A percentile compares a stretch with the other conserved stretches of the same genome.
These are phyloP conservation scores for Rhypophila decipiens DNA, from an alignment of 495 filamentous ascomycete species.

Conservation along the genomic window DNA sequence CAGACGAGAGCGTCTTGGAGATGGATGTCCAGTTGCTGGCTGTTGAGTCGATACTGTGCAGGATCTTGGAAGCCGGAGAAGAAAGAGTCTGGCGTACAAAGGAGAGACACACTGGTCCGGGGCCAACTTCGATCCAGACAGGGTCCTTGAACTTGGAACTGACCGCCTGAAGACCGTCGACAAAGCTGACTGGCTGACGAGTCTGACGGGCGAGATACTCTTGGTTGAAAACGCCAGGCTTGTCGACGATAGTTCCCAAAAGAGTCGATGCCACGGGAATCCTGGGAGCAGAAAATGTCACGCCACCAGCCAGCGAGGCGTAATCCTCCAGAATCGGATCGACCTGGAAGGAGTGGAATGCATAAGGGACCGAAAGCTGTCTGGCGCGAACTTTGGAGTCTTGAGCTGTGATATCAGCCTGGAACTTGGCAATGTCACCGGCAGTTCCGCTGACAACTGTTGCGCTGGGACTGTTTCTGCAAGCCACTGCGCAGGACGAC, in stretches of 20 bases:
- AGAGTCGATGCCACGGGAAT: constrained; percentile 65
- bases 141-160: constrained; percentile 40
- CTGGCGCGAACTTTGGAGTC: constrained; percentile 50
- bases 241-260: constrained; percentile 50
- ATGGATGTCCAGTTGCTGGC: constrained; percentile 57
- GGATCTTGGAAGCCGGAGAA: constrained; percentile 44
- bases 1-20: constrained; percentile 42
- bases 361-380: constrained; percentile 63
- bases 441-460: constrained; percentile 51
- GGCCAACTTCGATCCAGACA: constrained; percentile 57
- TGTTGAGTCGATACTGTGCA: constrained; percentile 31
- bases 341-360: constrained; percentile 75
- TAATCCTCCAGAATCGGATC: constrained; percentile 63
- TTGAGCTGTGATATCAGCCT: constrained; percentile 19
- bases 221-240: constrained; percentile 42
- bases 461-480: constrained; percentile 52
- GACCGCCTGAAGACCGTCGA: constrained; percentile 51
- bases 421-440: constrained; percentile 46
- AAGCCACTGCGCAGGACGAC: constrained; percentile 38
- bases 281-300: constrained; percentile 53
- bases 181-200: constrained; percentile 66
- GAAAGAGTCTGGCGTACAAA: constrained; percentile 58
- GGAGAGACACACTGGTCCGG: constrained; percentile 56
- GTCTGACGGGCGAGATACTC: constrained; percentile 61
- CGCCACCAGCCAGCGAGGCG: constrained; percentile 43